Conservation (phyloP, 352 stramenopile genomes). For the Phytophthora cryptogea region DNA sequence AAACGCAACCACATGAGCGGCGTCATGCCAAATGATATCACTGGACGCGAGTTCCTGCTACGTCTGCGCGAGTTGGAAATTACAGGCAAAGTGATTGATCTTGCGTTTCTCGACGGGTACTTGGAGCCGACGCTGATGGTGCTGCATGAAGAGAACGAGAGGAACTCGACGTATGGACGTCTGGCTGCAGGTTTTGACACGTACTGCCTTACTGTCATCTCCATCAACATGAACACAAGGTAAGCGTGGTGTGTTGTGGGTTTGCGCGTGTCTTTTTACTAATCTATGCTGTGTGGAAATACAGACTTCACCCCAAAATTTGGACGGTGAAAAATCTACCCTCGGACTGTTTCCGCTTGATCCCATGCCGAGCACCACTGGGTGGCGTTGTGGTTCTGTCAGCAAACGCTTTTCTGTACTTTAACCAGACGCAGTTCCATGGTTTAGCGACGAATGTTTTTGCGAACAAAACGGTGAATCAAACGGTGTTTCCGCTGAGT, state of each 20-base stretch:
- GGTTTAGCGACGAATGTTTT: conserved; percentile 75
- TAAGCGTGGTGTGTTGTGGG: conserved; percentile 11
- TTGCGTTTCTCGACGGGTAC: conserved; percentile 86
- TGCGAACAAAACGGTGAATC: conserved; percentile 76
- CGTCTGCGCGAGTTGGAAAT: conserved; percentile 79
- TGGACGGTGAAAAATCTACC: conserved; percentile 85
- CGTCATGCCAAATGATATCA: conserved; percentile 71
- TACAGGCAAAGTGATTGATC: conserved; percentile 73
- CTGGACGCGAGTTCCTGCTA: conserved; percentile 76
- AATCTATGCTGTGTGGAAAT: not conserved
- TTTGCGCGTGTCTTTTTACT: not conserved
- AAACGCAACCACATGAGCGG: conserved; percentile 76
- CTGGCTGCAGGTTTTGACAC: conserved; percentile 80
- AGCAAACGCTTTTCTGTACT: conserved; percentile 84
- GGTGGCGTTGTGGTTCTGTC: conserved; percentile 79
- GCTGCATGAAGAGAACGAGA: conserved; percentile 85
- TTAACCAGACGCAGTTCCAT: conserved; percentile 89
- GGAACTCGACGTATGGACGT: conserved; percentile 66
- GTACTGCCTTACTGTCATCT: conserved; percentile 84
- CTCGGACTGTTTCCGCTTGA: conserved; percentile 76
- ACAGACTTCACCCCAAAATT: conserved; percentile 82
- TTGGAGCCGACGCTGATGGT: conserved; percentile 88
- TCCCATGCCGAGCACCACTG: conserved; percentile 72
- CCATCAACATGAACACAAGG: conserved; percentile 87
- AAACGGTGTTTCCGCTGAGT: conserved; percentile 67